Evolutionary conservation across 1,139 yeast species (phyloP), one percentile per base, ranked within the genome.

Genomic region (Zygosaccharomyces pseudobailii): DNA sequence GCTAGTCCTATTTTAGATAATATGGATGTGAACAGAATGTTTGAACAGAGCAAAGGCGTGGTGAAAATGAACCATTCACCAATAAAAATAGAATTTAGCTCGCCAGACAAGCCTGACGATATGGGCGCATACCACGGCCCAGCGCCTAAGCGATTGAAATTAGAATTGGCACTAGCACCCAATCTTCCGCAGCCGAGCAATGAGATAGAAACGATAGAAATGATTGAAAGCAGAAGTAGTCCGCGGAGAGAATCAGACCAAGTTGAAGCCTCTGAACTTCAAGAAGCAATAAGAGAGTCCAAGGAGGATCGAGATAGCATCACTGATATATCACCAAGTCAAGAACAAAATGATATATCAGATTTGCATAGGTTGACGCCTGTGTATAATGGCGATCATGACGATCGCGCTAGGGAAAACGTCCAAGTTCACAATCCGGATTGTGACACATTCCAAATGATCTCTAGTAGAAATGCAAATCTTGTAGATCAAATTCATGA

Each of bases 401-500:
- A n/a, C 31, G 22, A 41, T 42, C n/a, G 30, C 33, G 13, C 5
- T 3, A 2, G 3, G 17, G 17, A 13, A 13, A 13, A 13, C 2
- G 17, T 2, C 20, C 9, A 36, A 32, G 10, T 46, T 6, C 41
- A 46, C 30, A 47, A 49, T 22, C 51, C 51, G 17, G 44, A 48
- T 17, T 48, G 45, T 30, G 47, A 49, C 19, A 25, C 36, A 9
- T 52, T 50, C 33, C 48, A 40, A 23, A 40, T 39, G 24, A 33
- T 55, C 3, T 31, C 47, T 13, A 48, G 44, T 27, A 53, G 62
- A 44, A 62, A 74, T 19, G 63, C 66, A 4, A 75, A 73, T 47
- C 65, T 79, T 21, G 56, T 70, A 6, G 52, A 51, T n/a, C 62
- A 67, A 42, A 66, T 76, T 0, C 59, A 72, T 38, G 49, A 40